A percentile compares a stretch with the other conserved stretches of the same genome.
Evolutionary conservation across 768 basidiomycete species (phyloP).

Genomic region (Phallus indusiatus): DNA sequence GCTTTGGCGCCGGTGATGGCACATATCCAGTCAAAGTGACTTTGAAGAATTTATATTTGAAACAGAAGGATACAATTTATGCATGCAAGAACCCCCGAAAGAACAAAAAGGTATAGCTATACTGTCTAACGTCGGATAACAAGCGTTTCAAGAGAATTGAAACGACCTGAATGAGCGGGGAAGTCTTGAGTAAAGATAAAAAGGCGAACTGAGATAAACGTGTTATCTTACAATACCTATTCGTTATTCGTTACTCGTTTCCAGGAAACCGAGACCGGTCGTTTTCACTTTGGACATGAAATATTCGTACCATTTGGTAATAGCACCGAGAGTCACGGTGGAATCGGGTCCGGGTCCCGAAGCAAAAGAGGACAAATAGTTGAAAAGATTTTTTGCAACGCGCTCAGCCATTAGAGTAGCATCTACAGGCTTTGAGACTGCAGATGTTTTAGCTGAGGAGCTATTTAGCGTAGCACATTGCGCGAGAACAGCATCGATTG

Average conservation of each 20-base stretch:
- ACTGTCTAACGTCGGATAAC: no score
- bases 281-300: slow-evolving; percentile 49
- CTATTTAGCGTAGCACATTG: slow-evolving; percentile 36
- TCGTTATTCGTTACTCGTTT: slow-evolving; percentile 23
- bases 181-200: no score
- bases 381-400: slow-evolving; percentile 65
- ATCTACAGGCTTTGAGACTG: slow-evolving; percentile 25
- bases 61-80: no score
- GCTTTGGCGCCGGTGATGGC: no score
- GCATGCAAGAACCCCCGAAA: no score
- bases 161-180: no score
- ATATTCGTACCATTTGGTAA: slow-evolving; percentile 64
- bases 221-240: neutral
- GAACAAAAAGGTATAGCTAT: no score
- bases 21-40: no score
- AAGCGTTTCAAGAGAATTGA: no score
- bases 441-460: slow-evolving; percentile 19
- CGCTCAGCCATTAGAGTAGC: slow-evolving; percentile 54
- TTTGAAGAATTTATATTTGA: neutral
- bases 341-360: slow-evolving; percentile 37
- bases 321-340: slow-evolving; percentile 50
- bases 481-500: slow-evolving; percentile 47
- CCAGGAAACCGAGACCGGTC: slow-evolving; percentile 55
- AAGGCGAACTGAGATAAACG: no score
- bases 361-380: slow-evolving; percentile 60